phyloP scores from a whole-genome alignment of 768 basidiomycete genomes.

The Boletus rex-veris region DNA sequence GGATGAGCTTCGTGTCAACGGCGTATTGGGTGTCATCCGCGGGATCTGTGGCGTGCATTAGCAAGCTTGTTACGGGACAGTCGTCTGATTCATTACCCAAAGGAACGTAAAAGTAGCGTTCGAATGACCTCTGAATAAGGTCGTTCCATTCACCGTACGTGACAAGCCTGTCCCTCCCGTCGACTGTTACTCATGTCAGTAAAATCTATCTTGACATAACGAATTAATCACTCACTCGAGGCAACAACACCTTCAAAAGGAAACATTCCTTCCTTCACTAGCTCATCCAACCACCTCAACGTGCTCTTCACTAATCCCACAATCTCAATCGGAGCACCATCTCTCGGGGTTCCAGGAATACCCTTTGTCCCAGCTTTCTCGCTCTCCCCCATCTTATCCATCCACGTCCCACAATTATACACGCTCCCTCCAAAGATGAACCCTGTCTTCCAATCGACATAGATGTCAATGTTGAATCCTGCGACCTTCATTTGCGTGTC shows the following conservation, averaged over 20 bases:
- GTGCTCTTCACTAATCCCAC: constrained; percentile 92
- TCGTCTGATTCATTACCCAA: constrained; percentile 41
- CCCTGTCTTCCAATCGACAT: constrained; percentile 96
- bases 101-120: constrained; percentile 89
- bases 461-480: constrained; percentile 90
- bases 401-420: constrained; percentile 92
- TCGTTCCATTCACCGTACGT: constrained; percentile 90
- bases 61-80: neutral
- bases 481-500: constrained; percentile 94
- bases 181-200: constrained; percentile 44
- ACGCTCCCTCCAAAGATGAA: constrained; percentile 83
- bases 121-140: constrained; percentile 83
- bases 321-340: constrained; percentile 95
- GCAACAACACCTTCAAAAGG: constrained; percentile 89
- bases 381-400: constrained; percentile 99
- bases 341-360: constrained; percentile 91
- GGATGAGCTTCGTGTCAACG: constrained; percentile 66
- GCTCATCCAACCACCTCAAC: constrained; percentile 77
- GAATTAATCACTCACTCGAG: constrained; percentile 50
- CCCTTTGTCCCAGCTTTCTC: constrained; percentile 91
- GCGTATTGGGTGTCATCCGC: constrained; percentile 67
- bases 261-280: constrained; percentile 66
- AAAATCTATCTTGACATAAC: neutral
- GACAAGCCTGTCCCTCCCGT: constrained; percentile 63
- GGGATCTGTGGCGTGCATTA: constrained; percentile 48